phyloP scores from a whole-genome alignment of 2,329 filamentous ascomycete species.

The Fusarium solani-melongenae region DNA sequence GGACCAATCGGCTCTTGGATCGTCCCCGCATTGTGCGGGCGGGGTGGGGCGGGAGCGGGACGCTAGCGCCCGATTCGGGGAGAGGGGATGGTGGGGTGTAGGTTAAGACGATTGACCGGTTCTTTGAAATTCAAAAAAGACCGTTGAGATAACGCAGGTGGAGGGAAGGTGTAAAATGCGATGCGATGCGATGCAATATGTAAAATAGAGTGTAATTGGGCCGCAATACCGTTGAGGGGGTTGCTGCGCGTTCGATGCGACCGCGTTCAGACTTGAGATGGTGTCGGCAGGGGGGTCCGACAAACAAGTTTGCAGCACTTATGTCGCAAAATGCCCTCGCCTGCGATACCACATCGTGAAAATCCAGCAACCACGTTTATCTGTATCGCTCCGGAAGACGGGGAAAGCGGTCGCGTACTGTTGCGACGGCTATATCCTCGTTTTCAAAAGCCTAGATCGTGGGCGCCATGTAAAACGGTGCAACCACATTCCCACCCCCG shows the following conservation, averaged over 20 bases:
- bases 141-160: neutral
- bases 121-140: neutral
- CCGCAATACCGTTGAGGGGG: neutral
- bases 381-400: neutral
- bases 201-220: neutral
- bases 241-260: neutral
- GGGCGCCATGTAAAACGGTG: constrained; percentile 14
- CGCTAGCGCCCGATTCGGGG: constrained; percentile 28
- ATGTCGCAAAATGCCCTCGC: constrained; percentile 25
- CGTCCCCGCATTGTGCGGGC: constrained; percentile 29
- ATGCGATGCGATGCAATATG: neutral
- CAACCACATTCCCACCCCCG: neutral
- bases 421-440: neutral
- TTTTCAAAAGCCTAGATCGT: neutral
- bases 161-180: neutral
- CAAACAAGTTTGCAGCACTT: neutral
- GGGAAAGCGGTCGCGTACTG: constrained; percentile 16
- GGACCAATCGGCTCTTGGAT: constrained; percentile 33
- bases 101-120: constrained; percentile 10
- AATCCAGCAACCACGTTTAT: neutral
- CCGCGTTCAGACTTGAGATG: neutral
- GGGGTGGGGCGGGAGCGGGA: constrained; percentile 35
- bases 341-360: neutral
- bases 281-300: neutral
- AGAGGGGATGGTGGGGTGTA: constrained; percentile 25